Base-by-base conservation (phyloP, 331 rosid species). In the Pyrus hybrid region DNA sequence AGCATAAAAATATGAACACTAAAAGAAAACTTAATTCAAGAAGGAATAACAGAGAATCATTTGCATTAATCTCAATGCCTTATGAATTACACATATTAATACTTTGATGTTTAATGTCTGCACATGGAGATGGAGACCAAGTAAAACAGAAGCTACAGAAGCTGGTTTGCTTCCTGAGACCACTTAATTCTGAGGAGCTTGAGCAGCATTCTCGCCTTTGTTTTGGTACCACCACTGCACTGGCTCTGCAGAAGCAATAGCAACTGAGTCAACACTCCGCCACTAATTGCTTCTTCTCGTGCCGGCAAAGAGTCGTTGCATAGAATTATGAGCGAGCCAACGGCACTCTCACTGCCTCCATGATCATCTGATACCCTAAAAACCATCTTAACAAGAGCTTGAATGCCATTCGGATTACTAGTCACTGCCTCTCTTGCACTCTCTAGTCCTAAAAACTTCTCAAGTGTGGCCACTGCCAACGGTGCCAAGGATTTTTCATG, bases 161-260 rank as follows among this genome's bases (percentile, higher is more conserved):
- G 8, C 13, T 80, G 54, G 11, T 81, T 84, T 67, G 89, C 73
- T 71, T 79, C 93, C 33, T 87, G 90, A 72, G n/a, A 83, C 88
- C 90, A 83, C 78, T 87, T 90, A 43, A 91, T 86, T 88, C 92
- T 95, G 17, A 95, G 86, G 79, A 95, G 84, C 81, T 90, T 95
- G 66, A 95, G 97, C 75, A 95, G 73, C 89, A 79, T 79, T 83
- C 97, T 95, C 10, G 93, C 99, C 86, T 88, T 95, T 5, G 93
- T 79, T 83, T 95, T 95, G 45, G 92, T 92, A 53, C 82, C 79
- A 29, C 58, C 76, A 66, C 83, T 80, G 75, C 97, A 86, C 78
- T 95, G 99, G 68, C 99, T 90, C 81, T 95, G 99, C 68, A 95
- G 82, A 74, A 95, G 99, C 80, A 92, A 80, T 57, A 95, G 80